Base-by-base conservation (phyloP, 495 filamentous ascomycete species). In the Choiromyces venosus region DNA sequence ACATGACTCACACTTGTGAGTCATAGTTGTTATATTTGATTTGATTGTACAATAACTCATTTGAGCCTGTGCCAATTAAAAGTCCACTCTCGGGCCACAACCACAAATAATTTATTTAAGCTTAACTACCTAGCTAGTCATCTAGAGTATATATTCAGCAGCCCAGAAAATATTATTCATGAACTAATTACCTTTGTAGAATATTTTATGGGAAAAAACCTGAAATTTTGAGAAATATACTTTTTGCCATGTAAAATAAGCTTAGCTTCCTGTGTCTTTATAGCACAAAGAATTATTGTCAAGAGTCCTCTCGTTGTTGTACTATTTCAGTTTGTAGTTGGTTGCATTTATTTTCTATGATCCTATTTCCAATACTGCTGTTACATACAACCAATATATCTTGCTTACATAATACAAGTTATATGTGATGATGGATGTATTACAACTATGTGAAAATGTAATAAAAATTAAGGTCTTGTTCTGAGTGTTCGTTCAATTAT, bases 251-350 rank as follows among this genome's bases (percentile, higher is more conserved):
- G 7, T 52, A 52, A 52, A 25, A 52, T 52, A 52, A 9, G 21
- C 10, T 52, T n/a, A 7, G 21, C 44, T 52, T 2, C n/a, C 7
- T 25, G 7, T 19, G 44, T 1, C n/a, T 52, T 7, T n/a, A 1
- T n/a, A n/a, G 5, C 0, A 4, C 0, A 8, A 52, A 10, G 21
- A 52, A 52, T 52, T 25, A 52, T 52, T n/a, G 3, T 52, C 0
- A n/a, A 25, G 10, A 52, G 44, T n/a, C 0, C 1, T 0, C 3
- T 8, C 5, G 1, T n/a, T 52, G 44, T 0, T n/a, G 0, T 0
- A 52, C 6, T 25, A n/a, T n/a, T 52, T n/a, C 21, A 52, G 21
- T 52, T 25, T 52, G 0, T n/a, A 52, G 44, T 52, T 52, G 21
- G 44, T 52, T 8, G 44, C 7, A 52, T 52, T 52, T 52, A 52